Percentiles rank a stretch among this genome's conserved stretches.
phyloP scores from a whole-genome alignment of 2,329 filamentous ascomycete genomes.

The Fusarium sp. region DNA sequence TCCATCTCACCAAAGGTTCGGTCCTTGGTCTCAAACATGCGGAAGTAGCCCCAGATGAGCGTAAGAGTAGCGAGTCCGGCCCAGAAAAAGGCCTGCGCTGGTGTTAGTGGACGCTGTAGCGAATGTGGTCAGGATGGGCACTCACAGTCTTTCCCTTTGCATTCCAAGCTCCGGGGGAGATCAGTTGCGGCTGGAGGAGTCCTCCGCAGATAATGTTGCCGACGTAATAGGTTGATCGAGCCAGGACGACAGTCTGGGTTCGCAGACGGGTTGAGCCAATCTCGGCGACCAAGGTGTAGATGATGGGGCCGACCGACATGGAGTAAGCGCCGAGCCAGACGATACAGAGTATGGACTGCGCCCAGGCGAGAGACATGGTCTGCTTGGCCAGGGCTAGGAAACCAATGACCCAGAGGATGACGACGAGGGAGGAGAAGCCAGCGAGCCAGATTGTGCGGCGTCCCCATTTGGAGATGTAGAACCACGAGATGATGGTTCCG shows the following conservation, averaged over 20 bases:
- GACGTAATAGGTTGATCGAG: conserved; percentile 54
- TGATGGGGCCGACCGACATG: conserved; percentile 58
- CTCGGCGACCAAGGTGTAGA: conserved; percentile 58
- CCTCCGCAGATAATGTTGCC: conserved; percentile 56
- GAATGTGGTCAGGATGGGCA: background rate
- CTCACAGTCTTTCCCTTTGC: conserved; percentile 54
- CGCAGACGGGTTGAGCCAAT: conserved; percentile 56
- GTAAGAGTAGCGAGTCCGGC: conserved; percentile 51
- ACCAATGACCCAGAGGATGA: conserved; percentile 58
- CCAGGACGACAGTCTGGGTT: conserved; percentile 57
- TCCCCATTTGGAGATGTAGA: conserved; percentile 56
- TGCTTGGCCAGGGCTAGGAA: conserved; percentile 55
- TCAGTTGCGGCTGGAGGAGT: conserved; percentile 53
- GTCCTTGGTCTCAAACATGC: conserved; percentile 59
- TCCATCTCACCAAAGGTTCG: conserved; percentile 61
- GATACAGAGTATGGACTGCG: conserved; percentile 55
- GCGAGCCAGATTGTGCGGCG: conserved; percentile 57
- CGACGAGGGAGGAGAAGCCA: conserved; percentile 52
- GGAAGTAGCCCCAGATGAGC: conserved; percentile 56
- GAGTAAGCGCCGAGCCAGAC: conserved; percentile 59
- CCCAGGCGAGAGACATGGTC: conserved; percentile 51
- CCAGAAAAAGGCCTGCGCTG: conserved; percentile 57
- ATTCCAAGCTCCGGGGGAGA: conserved; percentile 55
- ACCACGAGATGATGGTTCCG: conserved; percentile 58
- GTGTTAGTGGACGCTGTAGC: conserved; percentile 11